Evolutionary conservation across 495 filamentous ascomycete genomes (phyloP), one percentile per base, ranked within the genome.

Genomic region (Xylaria castorea): DNA sequence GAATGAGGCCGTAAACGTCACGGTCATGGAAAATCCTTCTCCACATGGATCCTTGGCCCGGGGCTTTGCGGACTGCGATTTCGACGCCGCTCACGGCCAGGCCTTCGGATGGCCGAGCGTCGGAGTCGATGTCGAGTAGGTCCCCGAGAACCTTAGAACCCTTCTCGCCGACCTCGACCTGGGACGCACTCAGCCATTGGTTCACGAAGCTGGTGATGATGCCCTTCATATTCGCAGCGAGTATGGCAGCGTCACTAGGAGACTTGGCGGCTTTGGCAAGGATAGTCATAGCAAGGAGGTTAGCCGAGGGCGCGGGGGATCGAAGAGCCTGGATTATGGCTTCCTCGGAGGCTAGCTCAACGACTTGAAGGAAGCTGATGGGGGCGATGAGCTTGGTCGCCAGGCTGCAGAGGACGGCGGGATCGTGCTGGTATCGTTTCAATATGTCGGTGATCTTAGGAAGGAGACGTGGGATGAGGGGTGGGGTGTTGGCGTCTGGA

Each of bases 21-120:
- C 82, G 83, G 73, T 94, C 91, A 0, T 84, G 82, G 75, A 97
- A 92, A 0, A 95, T 75, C 40, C 92, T 86, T 71, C 89, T 84
- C 93, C 93, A 95, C 78, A 96, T 83, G 0, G 89, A 82, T 3
- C 91, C 91, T 57, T 92, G 89, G n/a, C 91, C 91, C 16, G 82
- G 80, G 14, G 77, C 61, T 20, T 75, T 83, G 63, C 84, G 76
- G 27, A 80, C 67, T 11, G 80, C 73, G 51, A 86, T 76, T 46
- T 85, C 81, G 66, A 73, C 71, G 0, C 71, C 74, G 36, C 65
- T 74, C 48, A 72, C 60, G 16, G 80, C 71, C 64, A 78, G 58
- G 20, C 75, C 82, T 46, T 84, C 81, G 48, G 84, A 80, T 67
- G 87, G 85, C 9, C 82, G 86, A 32, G 81, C 83, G 66, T 87